Evolutionary conservation across 2,329 filamentous ascomycete species (phyloP).

Genomic region (Stemphylium beticola): DNA sequence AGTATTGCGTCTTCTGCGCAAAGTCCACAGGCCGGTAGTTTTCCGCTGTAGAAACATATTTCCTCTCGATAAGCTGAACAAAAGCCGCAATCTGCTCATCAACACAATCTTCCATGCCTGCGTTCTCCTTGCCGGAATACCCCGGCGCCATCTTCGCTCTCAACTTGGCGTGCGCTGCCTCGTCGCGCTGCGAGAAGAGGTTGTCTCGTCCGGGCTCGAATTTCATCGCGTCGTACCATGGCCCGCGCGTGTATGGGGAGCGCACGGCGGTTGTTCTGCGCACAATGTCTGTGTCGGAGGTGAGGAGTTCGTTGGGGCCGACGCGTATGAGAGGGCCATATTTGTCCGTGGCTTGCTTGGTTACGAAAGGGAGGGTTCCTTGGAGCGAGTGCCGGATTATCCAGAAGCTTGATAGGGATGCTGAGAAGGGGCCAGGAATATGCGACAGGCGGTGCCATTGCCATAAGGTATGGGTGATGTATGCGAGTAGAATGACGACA

Average conservation of each 20-base stretch:
- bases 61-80: conserved; percentile 55
- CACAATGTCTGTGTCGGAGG: conserved; percentile 56
- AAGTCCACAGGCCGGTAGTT: conserved; percentile 52
- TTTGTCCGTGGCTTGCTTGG: background rate
- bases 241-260: conserved; percentile 42
- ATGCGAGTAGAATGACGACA: background rate
- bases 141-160: conserved; percentile 56
- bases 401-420: conserved; percentile 25
- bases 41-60: conserved; percentile 43
- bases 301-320: conserved; percentile 43
- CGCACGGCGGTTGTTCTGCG: conserved; percentile 52
- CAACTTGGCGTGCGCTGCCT: conserved; percentile 50
- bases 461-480: conserved; percentile 9
- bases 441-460: conserved; percentile 32
- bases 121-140: conserved; percentile 57
- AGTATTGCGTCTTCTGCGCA: conserved; percentile 56
- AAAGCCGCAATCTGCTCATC: conserved; percentile 54
- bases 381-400: conserved; percentile 19
- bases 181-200: conserved; percentile 57
- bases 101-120: conserved; percentile 56
- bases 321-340: background rate
- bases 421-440: conserved; percentile 29
- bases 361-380: background rate
- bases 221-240: conserved; percentile 49
- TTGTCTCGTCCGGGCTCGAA: conserved; percentile 60